Base-by-base conservation (phyloP, 2,329 filamentous ascomycete species). In the Trichoderma sp. region DNA sequence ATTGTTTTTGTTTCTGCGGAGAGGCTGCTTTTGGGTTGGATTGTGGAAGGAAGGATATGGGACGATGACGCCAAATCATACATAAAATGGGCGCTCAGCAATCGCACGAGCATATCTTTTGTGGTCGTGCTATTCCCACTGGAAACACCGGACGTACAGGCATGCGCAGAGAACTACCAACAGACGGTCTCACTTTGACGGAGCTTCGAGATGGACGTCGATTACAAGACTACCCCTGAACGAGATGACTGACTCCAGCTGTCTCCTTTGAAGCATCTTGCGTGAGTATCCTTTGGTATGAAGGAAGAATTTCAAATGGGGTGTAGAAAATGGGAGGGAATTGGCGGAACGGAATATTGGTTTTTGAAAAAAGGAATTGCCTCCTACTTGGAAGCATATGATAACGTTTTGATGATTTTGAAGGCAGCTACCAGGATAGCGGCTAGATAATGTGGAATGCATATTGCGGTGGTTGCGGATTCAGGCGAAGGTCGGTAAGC, bases 371-470 rank as follows among this genome's bases (percentile, higher is more conserved):
- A 62, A n/a, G 26, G 53, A 21, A 32, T 21, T 28, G 67, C 57
- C 53, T 28, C 21, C 24, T 53, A 14, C 34, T 51, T 36, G 30
- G 66, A 62, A 58, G 67, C 56, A 62, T 61, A 61, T 62, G 56
- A 69, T 34, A 21, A 70, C 32, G 47, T 24, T 21, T 62, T 70
- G 67, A 70, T 61, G 67, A 70, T 62, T 34, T 28, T 15, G 51
- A 62, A 36, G 24, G 57, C 57, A 28, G 57, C 57, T 53, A 57
- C 56, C 34, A 28, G 60, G 39, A n/a, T 34, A 36, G 67, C 57
- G 39, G 57, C 57, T 53, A 47, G 57, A 47, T 70, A 70, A 61
- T 70, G 43, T 36, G 57, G 67, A 70, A 62, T 70, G 67, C 21
- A 70, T 70, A 62, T 62, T 62, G 67, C 21, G 57, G 67, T 14